Evolutionary conservation across 148 eudicot species (phyloP).

Genomic region (Silene uniflora): DNA sequence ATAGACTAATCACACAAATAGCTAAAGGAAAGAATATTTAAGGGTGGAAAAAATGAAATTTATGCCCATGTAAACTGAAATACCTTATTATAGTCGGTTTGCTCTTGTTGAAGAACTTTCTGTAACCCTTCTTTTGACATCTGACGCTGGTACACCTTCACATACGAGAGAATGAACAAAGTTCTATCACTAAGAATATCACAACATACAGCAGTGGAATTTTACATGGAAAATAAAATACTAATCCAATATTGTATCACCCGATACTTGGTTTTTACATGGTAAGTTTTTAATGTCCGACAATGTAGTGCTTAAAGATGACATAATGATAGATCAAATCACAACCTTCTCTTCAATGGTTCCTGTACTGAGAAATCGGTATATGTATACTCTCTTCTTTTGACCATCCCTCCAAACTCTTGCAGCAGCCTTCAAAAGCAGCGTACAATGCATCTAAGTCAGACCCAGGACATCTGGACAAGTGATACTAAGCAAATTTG

Average conservation of each 20-base stretch:
- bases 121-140: constrained; percentile 99
- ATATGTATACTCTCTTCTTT: constrained; percentile 91
- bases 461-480: neutral
- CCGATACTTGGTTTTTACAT: neutral
- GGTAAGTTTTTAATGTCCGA: neutral
- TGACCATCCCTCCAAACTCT: constrained; percentile 99
- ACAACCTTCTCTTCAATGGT: constrained; percentile 97
- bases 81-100: constrained; percentile 49
- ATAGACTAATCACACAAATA: constrained; percentile 4
- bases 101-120: constrained; percentile 89
- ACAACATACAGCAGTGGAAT: neutral
- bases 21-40: constrained; percentile 11
- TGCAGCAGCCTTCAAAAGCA: constrained; percentile 80
- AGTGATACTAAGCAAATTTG: constrained; percentile 14
- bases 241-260: neutral
- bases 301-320: constrained; percentile 6
- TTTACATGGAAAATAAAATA: neutral
- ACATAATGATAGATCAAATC: constrained; percentile 13
- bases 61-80: neutral
- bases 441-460: constrained; percentile 12
- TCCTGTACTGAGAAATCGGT: constrained; percentile 93
- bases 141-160: constrained; percentile 99
- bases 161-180: neutral
- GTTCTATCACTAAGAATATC: constrained; percentile 4
- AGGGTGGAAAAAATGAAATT: constrained; percentile 8